Conservation (phyloP, 2,329 filamentous ascomycete genomes). For the Diplodia mutila region DNA sequence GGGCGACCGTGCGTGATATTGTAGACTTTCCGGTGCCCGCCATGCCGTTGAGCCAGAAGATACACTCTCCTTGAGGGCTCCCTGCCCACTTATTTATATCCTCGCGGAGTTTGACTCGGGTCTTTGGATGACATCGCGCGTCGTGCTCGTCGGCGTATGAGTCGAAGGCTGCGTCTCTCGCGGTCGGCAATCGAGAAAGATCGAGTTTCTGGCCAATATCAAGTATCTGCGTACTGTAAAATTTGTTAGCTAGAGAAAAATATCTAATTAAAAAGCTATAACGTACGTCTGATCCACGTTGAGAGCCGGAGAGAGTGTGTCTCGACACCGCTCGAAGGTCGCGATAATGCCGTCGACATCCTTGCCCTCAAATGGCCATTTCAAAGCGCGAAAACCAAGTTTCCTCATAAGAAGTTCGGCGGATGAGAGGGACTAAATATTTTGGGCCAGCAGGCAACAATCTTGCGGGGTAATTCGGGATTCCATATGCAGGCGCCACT, state of each 20-base stretch:
- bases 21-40: constrained; percentile 43
- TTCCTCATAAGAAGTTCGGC: constrained; percentile 33
- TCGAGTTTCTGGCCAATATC: too few species aligned
- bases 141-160: not conserved
- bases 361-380: constrained; percentile 46
- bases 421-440: too few species aligned
- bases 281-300: not conserved
- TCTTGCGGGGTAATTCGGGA: too few species aligned
- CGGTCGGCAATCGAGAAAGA: too few species aligned
- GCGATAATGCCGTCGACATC: constrained; percentile 37
- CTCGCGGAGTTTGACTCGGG: not conserved
- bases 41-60: constrained; percentile 40
- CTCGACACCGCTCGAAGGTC: not conserved
- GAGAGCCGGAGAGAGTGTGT: not conserved
- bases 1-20: constrained; percentile 36
- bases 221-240: not conserved
- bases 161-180: not conserved
- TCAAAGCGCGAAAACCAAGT: constrained; percentile 42
- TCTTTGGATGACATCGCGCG: not conserved
- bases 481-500: too few species aligned
- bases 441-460: too few species aligned
- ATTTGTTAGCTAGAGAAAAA: not conserved
- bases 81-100: not conserved
- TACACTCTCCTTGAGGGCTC: constrained; percentile 27
- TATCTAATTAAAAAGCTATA: not conserved